A percentile compares a stretch with the other conserved stretches of the same genome.
These are phyloP conservation scores for Eragrostis curvula DNA, from an alignment of 176 grass and related monocot species.

Conservation along the genomic window DNA sequence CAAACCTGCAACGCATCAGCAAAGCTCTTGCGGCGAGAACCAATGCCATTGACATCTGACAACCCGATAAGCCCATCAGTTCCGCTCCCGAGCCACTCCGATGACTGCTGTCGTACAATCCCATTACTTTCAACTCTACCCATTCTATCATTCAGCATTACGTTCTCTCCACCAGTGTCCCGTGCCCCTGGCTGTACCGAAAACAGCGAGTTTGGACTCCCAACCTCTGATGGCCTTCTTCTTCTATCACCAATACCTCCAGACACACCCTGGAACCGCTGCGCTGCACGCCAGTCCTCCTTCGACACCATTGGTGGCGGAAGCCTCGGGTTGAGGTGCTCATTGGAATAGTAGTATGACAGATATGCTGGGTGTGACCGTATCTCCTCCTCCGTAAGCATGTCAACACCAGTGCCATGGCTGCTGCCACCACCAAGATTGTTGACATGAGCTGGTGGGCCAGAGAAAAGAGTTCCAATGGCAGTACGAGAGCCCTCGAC, in stretches of 20 bases:
- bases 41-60: slow-evolving; percentile 52
- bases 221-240: slow-evolving; percentile 42
- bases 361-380: slow-evolving; percentile 76
- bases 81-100: slow-evolving; percentile 51
- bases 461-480: slow-evolving; percentile 48
- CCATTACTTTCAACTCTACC: slow-evolving; percentile 40
- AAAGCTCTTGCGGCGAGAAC: slow-evolving; percentile 72
- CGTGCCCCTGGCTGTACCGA: slow-evolving; percentile 55
- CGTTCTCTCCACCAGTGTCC: slow-evolving; percentile 30
- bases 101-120: slow-evolving; percentile 41
- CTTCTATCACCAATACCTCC: slow-evolving; percentile 75
- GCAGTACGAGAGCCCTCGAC: slow-evolving; percentile 81
- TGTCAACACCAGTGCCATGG: neutral
- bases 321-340: slow-evolving; percentile 88
- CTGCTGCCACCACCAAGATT: neutral
- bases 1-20: slow-evolving; percentile 91
- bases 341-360: slow-evolving; percentile 89
- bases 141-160: slow-evolving; percentile 35
- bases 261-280: slow-evolving; percentile 61
- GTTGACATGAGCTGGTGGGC: neutral
- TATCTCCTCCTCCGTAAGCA: slow-evolving; percentile 73
- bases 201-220: slow-evolving; percentile 63
- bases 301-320: slow-evolving; percentile 74
- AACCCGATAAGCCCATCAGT: slow-evolving; percentile 61
- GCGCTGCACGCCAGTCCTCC: slow-evolving; percentile 83